Percentiles rank a stretch among this genome's conserved stretches.
Evolutionary conservation across 495 filamentous ascomycete genomes (phyloP).

Genomic region (Trypethelium eluteriae): DNA sequence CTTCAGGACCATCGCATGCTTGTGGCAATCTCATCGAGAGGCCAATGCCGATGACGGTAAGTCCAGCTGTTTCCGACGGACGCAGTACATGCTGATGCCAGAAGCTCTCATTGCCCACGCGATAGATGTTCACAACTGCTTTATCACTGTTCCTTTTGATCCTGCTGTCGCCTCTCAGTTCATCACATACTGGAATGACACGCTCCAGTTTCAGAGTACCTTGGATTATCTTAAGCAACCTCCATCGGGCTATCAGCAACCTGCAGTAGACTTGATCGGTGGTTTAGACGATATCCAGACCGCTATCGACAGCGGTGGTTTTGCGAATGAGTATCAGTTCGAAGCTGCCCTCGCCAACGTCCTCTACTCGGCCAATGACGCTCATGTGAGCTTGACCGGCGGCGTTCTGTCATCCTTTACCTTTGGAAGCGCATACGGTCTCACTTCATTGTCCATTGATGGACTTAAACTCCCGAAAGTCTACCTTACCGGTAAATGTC

Average conservation of each 20-base stretch:
- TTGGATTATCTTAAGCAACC: conserved; percentile 49
- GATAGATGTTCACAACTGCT: conserved; percentile 41
- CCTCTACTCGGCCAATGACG: conserved; percentile 41
- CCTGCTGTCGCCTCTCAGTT: conserved; percentile 44
- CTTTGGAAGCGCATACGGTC: conserved; percentile 39
- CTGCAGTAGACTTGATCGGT: conserved; percentile 43
- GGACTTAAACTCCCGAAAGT: conserved; percentile 43
- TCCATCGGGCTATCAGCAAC: conserved; percentile 48
- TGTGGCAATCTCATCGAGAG: conserved; percentile 9
- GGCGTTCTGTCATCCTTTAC: conserved; percentile 40
- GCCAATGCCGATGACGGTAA: neutral
- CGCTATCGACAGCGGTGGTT: conserved; percentile 35
- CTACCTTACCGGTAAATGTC: conserved; percentile 34
- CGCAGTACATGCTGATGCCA: neutral
- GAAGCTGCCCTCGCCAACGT: conserved; percentile 42
- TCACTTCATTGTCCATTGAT: conserved; percentile 45
- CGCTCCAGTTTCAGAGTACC: conserved; percentile 51
- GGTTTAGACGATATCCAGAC: conserved; percentile 40
- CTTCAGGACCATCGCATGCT: neutral
- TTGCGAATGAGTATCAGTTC: conserved; percentile 45
- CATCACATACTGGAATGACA: conserved; percentile 47
- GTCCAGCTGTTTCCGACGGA: neutral
- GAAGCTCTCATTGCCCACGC: conserved; percentile 7
- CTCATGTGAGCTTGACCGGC: conserved; percentile 38
- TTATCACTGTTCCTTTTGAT: conserved; percentile 50